Percentiles rank a stretch among this genome's conserved stretches.
Conservation (phyloP, 148 eudicot genomes). For the Pharnaceum exiguum region DNA sequence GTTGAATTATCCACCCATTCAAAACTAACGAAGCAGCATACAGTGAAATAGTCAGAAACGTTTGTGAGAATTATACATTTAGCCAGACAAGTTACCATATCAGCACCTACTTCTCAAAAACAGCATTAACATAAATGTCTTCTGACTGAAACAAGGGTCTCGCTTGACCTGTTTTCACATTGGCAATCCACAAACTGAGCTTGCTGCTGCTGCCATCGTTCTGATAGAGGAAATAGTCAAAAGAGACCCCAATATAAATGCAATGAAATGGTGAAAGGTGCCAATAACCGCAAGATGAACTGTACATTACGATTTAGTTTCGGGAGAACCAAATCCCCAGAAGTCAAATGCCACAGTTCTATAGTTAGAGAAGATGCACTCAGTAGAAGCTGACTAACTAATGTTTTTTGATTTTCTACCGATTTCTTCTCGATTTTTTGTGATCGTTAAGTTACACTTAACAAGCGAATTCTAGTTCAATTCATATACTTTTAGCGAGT, state of each 20-base stretch:
- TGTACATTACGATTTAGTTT: too few species aligned
- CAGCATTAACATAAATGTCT: slow-evolving; percentile 71
- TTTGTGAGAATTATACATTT: background rate
- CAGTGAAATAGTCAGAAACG: slow-evolving; percentile 16
- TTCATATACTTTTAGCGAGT: too few species aligned
- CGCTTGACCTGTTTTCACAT: slow-evolving; percentile 71
- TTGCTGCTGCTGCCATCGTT: slow-evolving; percentile 58
- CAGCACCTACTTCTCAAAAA: slow-evolving; percentile 73
- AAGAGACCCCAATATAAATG: slow-evolving; percentile 1
- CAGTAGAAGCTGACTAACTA: too few species aligned
- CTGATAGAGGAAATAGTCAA: slow-evolving; percentile 33
- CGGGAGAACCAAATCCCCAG: too few species aligned
- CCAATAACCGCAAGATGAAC: background rate
- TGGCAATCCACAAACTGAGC: slow-evolving; percentile 85
- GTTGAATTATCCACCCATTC: slow-evolving; percentile 84
- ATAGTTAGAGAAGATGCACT: too few species aligned
- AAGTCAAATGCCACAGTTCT: too few species aligned
- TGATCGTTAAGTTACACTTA: too few species aligned
- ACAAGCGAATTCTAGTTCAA: too few species aligned
- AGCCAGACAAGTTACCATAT: background rate
- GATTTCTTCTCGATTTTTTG: too few species aligned
- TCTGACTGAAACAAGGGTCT: slow-evolving; percentile 70
- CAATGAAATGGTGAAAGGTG: background rate
- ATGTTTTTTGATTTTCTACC: too few species aligned
- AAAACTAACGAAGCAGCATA: slow-evolving; percentile 42